Percentiles rank a stretch among this genome's conserved stretches.
Conservation (phyloP, 1,284 basidiomycete species). For the Austropuccinia psidii region DNA sequence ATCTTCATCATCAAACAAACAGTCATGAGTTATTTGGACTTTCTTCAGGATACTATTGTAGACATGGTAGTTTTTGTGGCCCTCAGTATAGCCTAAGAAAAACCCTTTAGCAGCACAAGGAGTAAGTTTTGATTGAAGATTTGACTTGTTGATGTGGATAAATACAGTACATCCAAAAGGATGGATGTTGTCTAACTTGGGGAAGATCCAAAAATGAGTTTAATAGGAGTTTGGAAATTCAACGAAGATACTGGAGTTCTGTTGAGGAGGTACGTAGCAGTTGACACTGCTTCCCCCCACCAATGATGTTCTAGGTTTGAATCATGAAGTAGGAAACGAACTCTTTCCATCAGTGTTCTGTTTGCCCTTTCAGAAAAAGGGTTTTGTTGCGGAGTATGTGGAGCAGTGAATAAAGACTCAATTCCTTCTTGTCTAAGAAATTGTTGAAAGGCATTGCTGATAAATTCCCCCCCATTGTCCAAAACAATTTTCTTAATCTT, state of each 20-base stretch:
- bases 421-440: background rate
- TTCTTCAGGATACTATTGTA: no score
- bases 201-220: background rate
- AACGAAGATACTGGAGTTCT: background rate
- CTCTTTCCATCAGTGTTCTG: background rate
- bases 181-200: background rate
- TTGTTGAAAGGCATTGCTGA: background rate
- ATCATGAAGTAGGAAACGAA: background rate
- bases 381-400: slow-evolving; percentile 24
- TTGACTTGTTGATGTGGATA: background rate
- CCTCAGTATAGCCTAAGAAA: background rate
- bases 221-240: background rate
- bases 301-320: background rate
- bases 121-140: background rate
- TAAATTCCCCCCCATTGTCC: slow-evolving; percentile 24
- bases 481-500: background rate
- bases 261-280: background rate
- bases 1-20: no score
- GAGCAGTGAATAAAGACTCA: background rate
- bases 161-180: slow-evolving; percentile 14
- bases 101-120: background rate
- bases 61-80: no score
- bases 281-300: background rate
- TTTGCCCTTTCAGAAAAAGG: slow-evolving; percentile 5
- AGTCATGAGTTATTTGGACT: no score